A percentile compares a stretch with the other conserved stretches of the same genome.
Conservation (phyloP, 768 basidiomycete species). For the Harrya chromipes region DNA sequence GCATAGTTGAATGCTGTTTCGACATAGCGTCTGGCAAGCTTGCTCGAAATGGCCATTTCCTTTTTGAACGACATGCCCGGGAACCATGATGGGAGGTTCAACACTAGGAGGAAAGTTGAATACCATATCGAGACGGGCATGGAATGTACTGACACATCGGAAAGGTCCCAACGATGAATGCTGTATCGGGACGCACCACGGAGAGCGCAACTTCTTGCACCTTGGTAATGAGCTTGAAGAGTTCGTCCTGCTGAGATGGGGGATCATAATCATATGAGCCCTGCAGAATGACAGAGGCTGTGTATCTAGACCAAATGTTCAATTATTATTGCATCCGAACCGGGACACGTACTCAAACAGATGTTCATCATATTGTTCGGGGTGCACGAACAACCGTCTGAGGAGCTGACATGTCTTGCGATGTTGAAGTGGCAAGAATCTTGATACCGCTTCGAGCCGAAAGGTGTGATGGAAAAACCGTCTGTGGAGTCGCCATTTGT, state of each 20-base stretch:
- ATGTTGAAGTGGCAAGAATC: slow-evolving; percentile 28
- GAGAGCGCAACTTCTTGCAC: neutral
- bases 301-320: slow-evolving; percentile 4
- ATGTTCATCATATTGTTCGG: slow-evolving; percentile 31
- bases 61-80: slow-evolving; percentile 9
- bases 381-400: slow-evolving; percentile 29
- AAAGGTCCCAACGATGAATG: neutral
- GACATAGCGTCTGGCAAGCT: neutral
- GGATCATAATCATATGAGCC: slow-evolving; percentile 17
- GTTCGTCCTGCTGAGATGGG: slow-evolving; percentile 4
- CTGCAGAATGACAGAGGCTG: slow-evolving; percentile 14
- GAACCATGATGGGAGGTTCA: slow-evolving; percentile 6
- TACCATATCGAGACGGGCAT: too few species aligned
- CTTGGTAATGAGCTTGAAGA: neutral
- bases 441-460: slow-evolving; percentile 4
- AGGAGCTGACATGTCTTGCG: slow-evolving; percentile 31
- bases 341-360: slow-evolving; percentile 27
- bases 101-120: neutral
- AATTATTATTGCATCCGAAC: neutral
- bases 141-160: slow-evolving; percentile 4
- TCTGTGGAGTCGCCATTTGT: slow-evolving; percentile 25
- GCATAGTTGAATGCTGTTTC: slow-evolving; percentile 1
- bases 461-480: slow-evolving; percentile 19
- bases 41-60: neutral
- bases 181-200: slow-evolving; percentile 6